Base-by-base conservation (phyloP, 345 rosid species). In the Zanthoxylum bungeanum region DNA sequence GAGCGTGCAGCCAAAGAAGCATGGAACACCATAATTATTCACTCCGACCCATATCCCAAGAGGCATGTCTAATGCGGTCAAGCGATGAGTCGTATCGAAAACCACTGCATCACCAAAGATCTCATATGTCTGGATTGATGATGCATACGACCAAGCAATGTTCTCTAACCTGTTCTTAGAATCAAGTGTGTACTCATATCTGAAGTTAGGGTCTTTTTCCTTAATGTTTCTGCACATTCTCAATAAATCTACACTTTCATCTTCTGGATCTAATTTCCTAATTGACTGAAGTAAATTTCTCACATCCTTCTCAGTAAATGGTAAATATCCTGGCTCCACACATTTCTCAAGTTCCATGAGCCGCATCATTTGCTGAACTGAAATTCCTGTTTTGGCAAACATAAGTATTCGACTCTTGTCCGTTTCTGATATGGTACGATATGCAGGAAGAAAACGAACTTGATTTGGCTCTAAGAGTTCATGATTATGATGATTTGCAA, bases 351-450 rank as follows among this genome's bases (percentile, higher is more conserved):
- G 97, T 82, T 94, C 98, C 98, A 94, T 84, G 64, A 94, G 88
- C 85, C 91, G 87, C 94, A 94, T 90, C 98, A 94, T 94, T 83
- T 94, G 98, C 85, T 94, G 98, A 64, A 94, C 93, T 1, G 98
- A 85, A 64, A 94, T 94, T 64, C 97, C 97, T 0, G 98, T 94
- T 83, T 91, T 91, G 14, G 98, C 97, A 90, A 94, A 94, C 97
- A 94, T 92, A 60, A 94, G 86, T 69, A 94, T 88, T 42, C 97
- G 78, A 80, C 88, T 94, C 81, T 88, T 91, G 84, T 94, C 98
- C 19, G 92, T 72, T 60, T 92, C 97, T 22, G 98, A 90, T 71
- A 94, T 94, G 30, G 97, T 87, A 72, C 97, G 86, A 74, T 89
- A 94, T 0, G 97, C 98, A 76, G 98, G 98, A 78, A 94, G 95